These are phyloP conservation scores for Tulasnella sp. DNA, from an alignment of 768 basidiomycete species.

Conservation along the genomic window DNA sequence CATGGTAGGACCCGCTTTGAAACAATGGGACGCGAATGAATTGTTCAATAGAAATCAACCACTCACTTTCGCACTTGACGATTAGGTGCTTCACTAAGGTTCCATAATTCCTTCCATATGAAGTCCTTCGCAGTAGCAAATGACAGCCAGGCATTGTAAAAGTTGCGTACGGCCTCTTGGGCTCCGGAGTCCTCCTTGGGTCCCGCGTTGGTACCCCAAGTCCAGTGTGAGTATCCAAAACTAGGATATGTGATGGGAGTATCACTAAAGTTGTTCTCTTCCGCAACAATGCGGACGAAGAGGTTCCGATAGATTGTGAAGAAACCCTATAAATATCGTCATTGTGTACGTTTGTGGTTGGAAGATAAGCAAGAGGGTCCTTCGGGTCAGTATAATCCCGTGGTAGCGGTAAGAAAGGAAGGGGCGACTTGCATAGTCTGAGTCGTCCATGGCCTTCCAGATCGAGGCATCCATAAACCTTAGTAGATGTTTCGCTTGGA, in stretches of 20 bases:
- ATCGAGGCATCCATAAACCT: slow-evolving; percentile 68
- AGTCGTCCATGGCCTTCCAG: slow-evolving; percentile 55
- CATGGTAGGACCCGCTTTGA: too few species aligned
- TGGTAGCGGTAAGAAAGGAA: neutral
- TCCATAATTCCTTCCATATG: slow-evolving; percentile 76
- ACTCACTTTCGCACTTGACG: slow-evolving; percentile 62
- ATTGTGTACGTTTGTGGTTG: neutral
- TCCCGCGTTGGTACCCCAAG: slow-evolving; percentile 42
- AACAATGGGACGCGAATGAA: too few species aligned
- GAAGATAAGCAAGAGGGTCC: too few species aligned
- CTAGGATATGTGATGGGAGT: slow-evolving; percentile 45
- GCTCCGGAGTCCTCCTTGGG: neutral
- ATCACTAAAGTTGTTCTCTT: slow-evolving; percentile 48
- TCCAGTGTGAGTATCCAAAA: slow-evolving; percentile 70
- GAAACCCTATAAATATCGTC: slow-evolving; percentile 51
- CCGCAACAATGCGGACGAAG: slow-evolving; percentile 68
- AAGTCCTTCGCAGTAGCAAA: slow-evolving; percentile 85
- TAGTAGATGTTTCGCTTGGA: slow-evolving; percentile 67
- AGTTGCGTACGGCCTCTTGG: slow-evolving; percentile 42
- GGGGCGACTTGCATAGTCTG: slow-evolving; percentile 37
- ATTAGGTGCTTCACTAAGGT: slow-evolving; percentile 73
- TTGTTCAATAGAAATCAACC: neutral
- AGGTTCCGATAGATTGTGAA: slow-evolving; percentile 80
- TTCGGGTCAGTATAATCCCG: too few species aligned
- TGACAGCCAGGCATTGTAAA: slow-evolving; percentile 79